Conservation (phyloP, 257 asterid species). For the Dorcoceras hygrometricum region DNA sequence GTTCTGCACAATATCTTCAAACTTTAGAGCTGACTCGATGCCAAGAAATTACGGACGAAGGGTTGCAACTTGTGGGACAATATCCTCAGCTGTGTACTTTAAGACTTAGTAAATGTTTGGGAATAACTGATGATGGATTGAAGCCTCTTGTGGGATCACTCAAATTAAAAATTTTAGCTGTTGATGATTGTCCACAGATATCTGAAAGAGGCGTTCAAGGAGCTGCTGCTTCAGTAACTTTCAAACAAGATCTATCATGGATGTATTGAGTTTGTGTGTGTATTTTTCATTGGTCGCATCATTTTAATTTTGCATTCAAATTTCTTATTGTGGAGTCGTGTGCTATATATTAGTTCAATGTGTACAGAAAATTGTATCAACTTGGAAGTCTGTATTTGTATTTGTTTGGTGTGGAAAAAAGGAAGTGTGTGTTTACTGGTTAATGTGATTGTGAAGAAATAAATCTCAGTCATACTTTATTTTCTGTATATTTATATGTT, state of each 20-base stretch:
- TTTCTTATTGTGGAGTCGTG: too few species aligned
- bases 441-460: not conserved
- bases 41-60: conserved; percentile 84
- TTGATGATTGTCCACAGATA: conserved; percentile 78
- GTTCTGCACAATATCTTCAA: conserved; percentile 54
- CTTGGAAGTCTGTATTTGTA: not conserved
- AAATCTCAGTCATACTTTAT: too few species aligned
- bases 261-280: conserved; percentile 41
- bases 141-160: conserved; percentile 50
- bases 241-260: conserved; percentile 80
- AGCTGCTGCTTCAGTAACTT: conserved; percentile 51
- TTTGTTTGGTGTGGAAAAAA: not conserved
- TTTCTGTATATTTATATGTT: too few species aligned
- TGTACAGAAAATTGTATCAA: too few species aligned
- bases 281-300: not conserved
- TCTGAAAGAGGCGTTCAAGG: conserved; percentile 69
- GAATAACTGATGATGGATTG: conserved; percentile 69
- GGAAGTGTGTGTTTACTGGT: too few species aligned
- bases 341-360: too few species aligned
- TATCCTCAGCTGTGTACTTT: conserved; percentile 46
- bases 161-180: conserved; percentile 49
- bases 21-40: conserved; percentile 62
- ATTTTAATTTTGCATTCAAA: not conserved
- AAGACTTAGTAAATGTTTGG: conserved; percentile 64
- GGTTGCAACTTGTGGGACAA: conserved; percentile 52